These are phyloP conservation scores for Bipolaris oryzae DNA, from an alignment of 2,329 filamentous ascomycete species.

Conservation along the genomic window DNA sequence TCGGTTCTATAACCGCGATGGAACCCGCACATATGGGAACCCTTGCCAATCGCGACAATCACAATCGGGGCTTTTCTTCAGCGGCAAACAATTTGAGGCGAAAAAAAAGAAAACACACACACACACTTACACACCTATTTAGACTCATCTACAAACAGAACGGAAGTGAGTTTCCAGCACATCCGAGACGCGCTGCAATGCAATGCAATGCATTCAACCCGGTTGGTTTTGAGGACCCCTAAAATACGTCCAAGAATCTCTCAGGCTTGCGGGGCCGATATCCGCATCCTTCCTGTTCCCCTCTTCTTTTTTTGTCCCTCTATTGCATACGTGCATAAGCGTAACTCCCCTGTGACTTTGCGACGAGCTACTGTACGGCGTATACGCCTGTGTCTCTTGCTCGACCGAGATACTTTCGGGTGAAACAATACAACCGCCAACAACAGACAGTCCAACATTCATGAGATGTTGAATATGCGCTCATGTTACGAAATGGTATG, in stretches of 20 bases:
- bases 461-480: too few species aligned
- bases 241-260: slow-evolving; percentile 6
- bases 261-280: slow-evolving; percentile 2
- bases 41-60: not conserved
- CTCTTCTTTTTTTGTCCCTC: not conserved
- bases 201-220: not conserved
- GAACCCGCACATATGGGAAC: not conserved
- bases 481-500: too few species aligned
- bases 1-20: slow-evolving; percentile 3
- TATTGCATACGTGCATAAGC: slow-evolving; percentile 11
- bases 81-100: not conserved
- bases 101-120: not conserved
- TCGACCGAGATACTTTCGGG: too few species aligned
- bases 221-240: not conserved
- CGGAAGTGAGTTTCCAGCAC: not conserved
- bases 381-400: too few species aligned
- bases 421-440: too few species aligned
- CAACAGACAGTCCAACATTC: too few species aligned
- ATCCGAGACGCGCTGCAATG: not conserved
- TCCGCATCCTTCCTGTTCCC: not conserved
- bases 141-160: not conserved
- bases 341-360: not conserved
- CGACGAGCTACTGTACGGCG: slow-evolving; percentile 2
- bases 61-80: not conserved
- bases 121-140: too few species aligned